Percentiles rank a stretch among this genome's conserved stretches.
Evolutionary conservation across 2,329 filamentous ascomycete species (phyloP).

Genomic region (Pseudocercospora musae): DNA sequence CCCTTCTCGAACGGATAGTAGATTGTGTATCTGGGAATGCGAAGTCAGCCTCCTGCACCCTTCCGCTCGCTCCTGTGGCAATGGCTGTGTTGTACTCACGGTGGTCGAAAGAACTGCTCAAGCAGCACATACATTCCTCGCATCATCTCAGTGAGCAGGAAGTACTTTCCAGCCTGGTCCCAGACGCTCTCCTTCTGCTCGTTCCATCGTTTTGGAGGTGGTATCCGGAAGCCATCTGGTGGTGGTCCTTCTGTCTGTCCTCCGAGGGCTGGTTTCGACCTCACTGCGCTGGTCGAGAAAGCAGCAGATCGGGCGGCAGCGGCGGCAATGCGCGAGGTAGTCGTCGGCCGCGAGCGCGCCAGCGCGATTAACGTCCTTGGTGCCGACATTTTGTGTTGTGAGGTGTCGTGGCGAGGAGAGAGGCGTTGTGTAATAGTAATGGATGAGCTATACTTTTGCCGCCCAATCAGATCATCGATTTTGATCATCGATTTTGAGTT

Average conservation of each 20-base stretch:
- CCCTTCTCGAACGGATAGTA: constrained; percentile 99
- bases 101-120: constrained; percentile 97
- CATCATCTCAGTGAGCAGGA: constrained; percentile 91
- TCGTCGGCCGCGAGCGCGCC: constrained; percentile 43
- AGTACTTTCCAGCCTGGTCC: constrained; percentile 87
- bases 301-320: constrained; percentile 48
- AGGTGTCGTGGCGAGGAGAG: constrained; percentile 16
- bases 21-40: constrained; percentile 76
- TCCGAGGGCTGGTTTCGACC: constrained; percentile 39
- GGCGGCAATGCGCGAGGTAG: constrained; percentile 36
- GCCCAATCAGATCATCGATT: background rate
- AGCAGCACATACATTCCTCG: constrained; percentile 96
- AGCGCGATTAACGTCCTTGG: constrained; percentile 48
- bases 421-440: background rate
- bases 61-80: background rate
- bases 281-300: constrained; percentile 62
- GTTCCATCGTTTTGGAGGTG: constrained; percentile 72
- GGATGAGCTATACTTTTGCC: background rate
- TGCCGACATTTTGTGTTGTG: constrained; percentile 38
- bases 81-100: constrained; percentile 61
- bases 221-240: constrained; percentile 75
- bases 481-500: background rate
- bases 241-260: constrained; percentile 73
- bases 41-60: constrained; percentile 9
- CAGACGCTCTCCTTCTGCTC: constrained; percentile 72